Conservation (phyloP, 1,284 basidiomycete species). For the Leccinum subrobustum region DNA sequence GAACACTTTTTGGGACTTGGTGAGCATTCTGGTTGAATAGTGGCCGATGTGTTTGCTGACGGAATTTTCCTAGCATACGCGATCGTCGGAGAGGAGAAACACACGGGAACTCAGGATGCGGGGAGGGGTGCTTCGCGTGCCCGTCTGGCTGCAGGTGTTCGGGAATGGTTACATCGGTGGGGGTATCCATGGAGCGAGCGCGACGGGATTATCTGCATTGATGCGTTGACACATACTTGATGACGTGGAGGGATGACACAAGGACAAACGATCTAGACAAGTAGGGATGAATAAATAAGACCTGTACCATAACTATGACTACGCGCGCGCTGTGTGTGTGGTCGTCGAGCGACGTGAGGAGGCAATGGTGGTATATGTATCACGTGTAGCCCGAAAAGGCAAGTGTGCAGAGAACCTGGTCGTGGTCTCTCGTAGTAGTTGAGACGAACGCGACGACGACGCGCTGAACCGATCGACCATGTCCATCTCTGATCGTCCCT, state of each 20-base stretch:
- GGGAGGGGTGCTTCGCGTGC: constrained; percentile 78
- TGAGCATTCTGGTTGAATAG: constrained; percentile 36
- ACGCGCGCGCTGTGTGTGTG: not conserved
- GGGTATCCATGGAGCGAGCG: constrained; percentile 95
- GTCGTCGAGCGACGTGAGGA: no score
- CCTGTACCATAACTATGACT: constrained; percentile 20
- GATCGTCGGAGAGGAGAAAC: constrained; percentile 94
- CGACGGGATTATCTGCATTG: constrained; percentile 87
- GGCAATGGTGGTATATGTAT: not conserved
- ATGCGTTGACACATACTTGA: constrained; percentile 71
- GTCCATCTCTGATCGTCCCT: constrained; percentile 35
- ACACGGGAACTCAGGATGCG: constrained; percentile 85
- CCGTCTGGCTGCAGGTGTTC: constrained; percentile 80
- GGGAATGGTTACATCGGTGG: constrained; percentile 90
- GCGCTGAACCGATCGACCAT: constrained; percentile 1
- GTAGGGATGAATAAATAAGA: constrained; percentile 1
- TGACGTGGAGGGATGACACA: not conserved
- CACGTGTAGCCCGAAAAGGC: constrained; percentile 23
- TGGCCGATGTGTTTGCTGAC: constrained; percentile 11
- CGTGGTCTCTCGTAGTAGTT: not conserved
- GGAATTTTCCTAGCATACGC: constrained; percentile 63
- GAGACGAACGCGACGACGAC: not conserved
- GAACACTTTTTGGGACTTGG: constrained; percentile 85
- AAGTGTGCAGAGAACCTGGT: not conserved
- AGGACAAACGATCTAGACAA: constrained; percentile 11